Percentiles rank a stretch among this genome's conserved stretches.
Evolutionary conservation across 768 basidiomycete genomes (phyloP).

Genomic region (Mycena galopus): DNA sequence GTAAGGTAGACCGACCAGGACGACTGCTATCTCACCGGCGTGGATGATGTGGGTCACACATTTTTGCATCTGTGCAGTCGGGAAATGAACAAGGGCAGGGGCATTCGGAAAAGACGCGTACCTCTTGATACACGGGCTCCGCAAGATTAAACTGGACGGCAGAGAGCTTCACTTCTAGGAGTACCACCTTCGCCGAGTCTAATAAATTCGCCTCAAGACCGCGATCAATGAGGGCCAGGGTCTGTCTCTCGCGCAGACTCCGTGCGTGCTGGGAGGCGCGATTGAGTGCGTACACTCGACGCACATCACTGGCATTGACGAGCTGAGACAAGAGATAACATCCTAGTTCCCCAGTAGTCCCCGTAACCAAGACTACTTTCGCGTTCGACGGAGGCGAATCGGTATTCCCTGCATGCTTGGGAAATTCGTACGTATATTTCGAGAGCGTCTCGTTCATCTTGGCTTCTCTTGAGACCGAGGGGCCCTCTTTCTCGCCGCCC

Average conservation of each 20-base stretch:
- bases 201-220: conserved; percentile 47
- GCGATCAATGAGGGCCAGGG: conserved; percentile 40
- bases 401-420: conserved; percentile 18
- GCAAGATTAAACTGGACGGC: conserved; percentile 42
- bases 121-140: conserved; percentile 33
- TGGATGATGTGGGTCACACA: conserved; percentile 54
- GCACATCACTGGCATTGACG: conserved; percentile 27
- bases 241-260: conserved; percentile 42
- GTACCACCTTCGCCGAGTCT: conserved; percentile 43
- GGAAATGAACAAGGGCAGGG: background rate
- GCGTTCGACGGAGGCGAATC: background rate
- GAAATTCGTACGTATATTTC: conserved; percentile 20
- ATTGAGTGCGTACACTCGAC: conserved; percentile 47
- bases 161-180: conserved; percentile 47
- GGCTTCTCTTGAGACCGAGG: background rate
- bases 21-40: conserved; percentile 40
- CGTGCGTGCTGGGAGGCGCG: conserved; percentile 32
- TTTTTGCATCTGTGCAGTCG: conserved; percentile 37
- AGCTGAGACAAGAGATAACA: conserved; percentile 43
- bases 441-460: conserved; percentile 34
- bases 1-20: background rate
- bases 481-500: background rate
- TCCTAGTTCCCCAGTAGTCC: conserved; percentile 51
- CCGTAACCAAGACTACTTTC: conserved; percentile 47
- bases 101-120: conserved; percentile 17